Evolutionary conservation across 345 rosid species (phyloP).

Genomic region (Moricandia arvensis): DNA sequence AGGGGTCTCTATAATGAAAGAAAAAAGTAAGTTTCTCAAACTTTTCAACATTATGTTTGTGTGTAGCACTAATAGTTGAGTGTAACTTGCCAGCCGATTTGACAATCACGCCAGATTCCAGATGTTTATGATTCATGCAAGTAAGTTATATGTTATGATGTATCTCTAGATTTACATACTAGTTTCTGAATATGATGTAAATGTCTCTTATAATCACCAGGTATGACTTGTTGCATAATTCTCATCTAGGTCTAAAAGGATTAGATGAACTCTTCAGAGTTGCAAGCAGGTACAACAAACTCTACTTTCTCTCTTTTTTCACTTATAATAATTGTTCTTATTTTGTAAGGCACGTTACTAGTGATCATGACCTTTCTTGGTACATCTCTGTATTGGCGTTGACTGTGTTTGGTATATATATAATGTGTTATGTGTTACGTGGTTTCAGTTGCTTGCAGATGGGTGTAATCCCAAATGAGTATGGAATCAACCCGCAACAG

Average conservation of each 20-base stretch:
- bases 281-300: conserved; percentile 86
- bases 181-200: background rate
- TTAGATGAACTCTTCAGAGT: conserved; percentile 88
- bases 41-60: too few relatives aligned
- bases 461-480: conserved; percentile 98
- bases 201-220: conserved; percentile 41
- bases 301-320: background rate
- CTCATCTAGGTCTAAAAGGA: conserved; percentile 89
- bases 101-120: conserved; percentile 98
- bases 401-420: background rate
- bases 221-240: conserved; percentile 95
- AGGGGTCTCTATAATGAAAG: conserved; percentile 97
- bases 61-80: conserved; percentile 14
- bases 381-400: conserved; percentile 5
- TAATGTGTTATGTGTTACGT: conserved; percentile 30
- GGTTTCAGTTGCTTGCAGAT: conserved; percentile 89
- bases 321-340: conserved; percentile 43
- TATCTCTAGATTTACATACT: conserved; percentile 3
- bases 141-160: conserved; percentile 51
- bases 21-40: conserved; percentile 60
- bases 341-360: background rate
- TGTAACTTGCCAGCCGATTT: conserved; percentile 76
- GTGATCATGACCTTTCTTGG: background rate
- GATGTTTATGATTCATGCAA: conserved; percentile 99
- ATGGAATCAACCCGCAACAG: conserved; percentile 95